Evolutionary conservation across 495 filamentous ascomycete genomes (phyloP).

Genomic region (Lepidopterella palustris): DNA sequence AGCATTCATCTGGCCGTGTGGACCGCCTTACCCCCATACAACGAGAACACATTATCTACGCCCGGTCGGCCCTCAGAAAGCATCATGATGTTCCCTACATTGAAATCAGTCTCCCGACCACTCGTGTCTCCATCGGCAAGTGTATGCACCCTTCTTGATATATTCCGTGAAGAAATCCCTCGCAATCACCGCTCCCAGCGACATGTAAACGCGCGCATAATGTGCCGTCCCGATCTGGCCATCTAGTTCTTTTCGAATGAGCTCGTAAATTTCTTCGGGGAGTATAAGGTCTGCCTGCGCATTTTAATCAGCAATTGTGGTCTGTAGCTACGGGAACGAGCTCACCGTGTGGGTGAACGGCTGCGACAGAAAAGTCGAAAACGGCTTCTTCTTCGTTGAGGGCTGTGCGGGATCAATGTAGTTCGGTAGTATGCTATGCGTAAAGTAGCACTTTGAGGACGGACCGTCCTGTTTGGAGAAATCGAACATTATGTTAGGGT

Average conservation of each 20-base stretch:
- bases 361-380: constrained; percentile 59
- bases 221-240: constrained; percentile 37
- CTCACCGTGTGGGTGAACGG: constrained; percentile 69
- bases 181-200: constrained; percentile 62
- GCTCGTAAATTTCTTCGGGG: constrained; percentile 57
- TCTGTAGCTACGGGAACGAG: background rate
- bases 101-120: background rate
- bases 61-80: constrained; percentile 76
- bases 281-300: constrained; percentile 68
- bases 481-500: background rate
- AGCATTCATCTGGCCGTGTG: background rate
- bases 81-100: constrained; percentile 77
- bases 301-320: constrained; percentile 3
- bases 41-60: constrained; percentile 71
- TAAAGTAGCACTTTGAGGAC: constrained; percentile 64
- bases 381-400: constrained; percentile 66
- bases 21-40: constrained; percentile 55
- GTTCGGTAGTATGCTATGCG: constrained; percentile 54
- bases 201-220: constrained; percentile 70
- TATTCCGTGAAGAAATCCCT: constrained; percentile 79
- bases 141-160: constrained; percentile 67
- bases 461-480: background rate
- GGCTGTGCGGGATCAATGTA: constrained; percentile 64
- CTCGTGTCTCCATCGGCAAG: background rate
- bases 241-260: constrained; percentile 51